Evolutionary conservation across 2,329 filamentous ascomycete genomes (phyloP).

Genomic region (Scedosporium apiospermum): DNA sequence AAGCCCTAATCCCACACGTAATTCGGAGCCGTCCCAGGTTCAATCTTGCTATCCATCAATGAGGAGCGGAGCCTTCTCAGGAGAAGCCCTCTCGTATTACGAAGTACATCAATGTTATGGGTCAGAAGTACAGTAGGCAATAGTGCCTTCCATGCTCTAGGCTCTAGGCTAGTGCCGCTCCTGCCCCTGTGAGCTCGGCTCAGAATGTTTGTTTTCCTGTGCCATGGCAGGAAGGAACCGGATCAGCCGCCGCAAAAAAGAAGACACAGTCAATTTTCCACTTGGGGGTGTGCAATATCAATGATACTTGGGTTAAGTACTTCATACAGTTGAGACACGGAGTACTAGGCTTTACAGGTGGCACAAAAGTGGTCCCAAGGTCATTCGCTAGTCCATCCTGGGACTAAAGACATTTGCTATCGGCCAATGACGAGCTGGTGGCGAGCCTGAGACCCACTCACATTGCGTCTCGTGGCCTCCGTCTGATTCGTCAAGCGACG

Average conservation of each 20-base stretch:
- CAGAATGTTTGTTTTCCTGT: background rate
- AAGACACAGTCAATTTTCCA: background rate
- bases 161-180: background rate
- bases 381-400: constrained; percentile 2
- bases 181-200: background rate
- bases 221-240: background rate
- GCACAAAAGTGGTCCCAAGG: constrained; percentile 1
- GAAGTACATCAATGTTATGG: background rate
- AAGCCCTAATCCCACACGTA: background rate
- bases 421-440: background rate
- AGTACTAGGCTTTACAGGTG: background rate
- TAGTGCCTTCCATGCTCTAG: background rate
- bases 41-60: background rate
- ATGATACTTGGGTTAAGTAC: no score
- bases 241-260: background rate
- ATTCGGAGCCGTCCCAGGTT: background rate
- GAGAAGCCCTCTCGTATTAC: background rate
- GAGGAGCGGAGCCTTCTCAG: background rate
- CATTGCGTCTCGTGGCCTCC: constrained; percentile 3
- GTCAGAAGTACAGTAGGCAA: background rate
- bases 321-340: background rate
- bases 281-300: no score
- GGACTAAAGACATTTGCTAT: background rate
- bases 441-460: constrained; percentile 1
- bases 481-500: constrained; percentile 1